A percentile compares a stretch with the other conserved stretches of the same genome.
These are phyloP conservation scores for Phytophthora cactorum DNA, from an alignment of 352 stramenopile species.

Conservation along the genomic window DNA sequence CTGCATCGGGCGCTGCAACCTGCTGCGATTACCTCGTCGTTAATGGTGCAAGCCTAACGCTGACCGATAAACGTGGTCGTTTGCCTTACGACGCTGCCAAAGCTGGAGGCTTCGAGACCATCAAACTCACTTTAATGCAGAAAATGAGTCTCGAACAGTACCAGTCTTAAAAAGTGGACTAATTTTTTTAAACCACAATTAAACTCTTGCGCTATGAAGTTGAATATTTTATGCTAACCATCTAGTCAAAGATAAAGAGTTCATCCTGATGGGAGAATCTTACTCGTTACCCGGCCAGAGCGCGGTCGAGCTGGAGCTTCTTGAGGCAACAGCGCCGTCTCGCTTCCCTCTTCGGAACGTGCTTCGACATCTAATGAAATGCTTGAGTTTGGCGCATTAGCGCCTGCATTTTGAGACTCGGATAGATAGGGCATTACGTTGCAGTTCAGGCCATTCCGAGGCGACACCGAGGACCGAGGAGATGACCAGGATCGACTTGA, in stretches of 20 bases:
- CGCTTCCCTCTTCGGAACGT: slow-evolving; percentile 22
- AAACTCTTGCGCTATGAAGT: neutral
- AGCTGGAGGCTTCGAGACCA: slow-evolving; percentile 56
- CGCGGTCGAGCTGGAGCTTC: slow-evolving; percentile 26
- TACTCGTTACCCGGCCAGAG: slow-evolving; percentile 36
- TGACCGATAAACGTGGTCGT: slow-evolving; percentile 52
- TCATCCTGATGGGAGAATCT: slow-evolving; percentile 53
- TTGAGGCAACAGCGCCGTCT: slow-evolving; percentile 21
- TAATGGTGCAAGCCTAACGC: slow-evolving; percentile 76
- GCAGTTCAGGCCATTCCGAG: slow-evolving; percentile 10
- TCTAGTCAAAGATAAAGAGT: slow-evolving; percentile 5
- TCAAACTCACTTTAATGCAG: slow-evolving; percentile 72
- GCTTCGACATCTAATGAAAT: slow-evolving; percentile 18
- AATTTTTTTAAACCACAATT: no score
- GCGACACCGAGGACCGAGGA: slow-evolving; percentile 6
- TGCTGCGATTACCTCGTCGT: slow-evolving; percentile 85
- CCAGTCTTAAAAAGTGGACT: slow-evolving; percentile 41
- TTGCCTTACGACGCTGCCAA: slow-evolving; percentile 73
- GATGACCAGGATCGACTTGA: slow-evolving; percentile 23
- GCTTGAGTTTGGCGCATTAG: slow-evolving; percentile 3
- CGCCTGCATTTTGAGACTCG: slow-evolving; percentile 6
- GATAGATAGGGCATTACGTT: slow-evolving; percentile 33
- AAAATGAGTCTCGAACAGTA: slow-evolving; percentile 78
- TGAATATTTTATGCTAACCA: slow-evolving; percentile 28
- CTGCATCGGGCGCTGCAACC: slow-evolving; percentile 36